These are phyloP conservation scores for Neurospora sp. DNA, from an alignment of 495 filamentous ascomycete genomes.

Conservation along the genomic window DNA sequence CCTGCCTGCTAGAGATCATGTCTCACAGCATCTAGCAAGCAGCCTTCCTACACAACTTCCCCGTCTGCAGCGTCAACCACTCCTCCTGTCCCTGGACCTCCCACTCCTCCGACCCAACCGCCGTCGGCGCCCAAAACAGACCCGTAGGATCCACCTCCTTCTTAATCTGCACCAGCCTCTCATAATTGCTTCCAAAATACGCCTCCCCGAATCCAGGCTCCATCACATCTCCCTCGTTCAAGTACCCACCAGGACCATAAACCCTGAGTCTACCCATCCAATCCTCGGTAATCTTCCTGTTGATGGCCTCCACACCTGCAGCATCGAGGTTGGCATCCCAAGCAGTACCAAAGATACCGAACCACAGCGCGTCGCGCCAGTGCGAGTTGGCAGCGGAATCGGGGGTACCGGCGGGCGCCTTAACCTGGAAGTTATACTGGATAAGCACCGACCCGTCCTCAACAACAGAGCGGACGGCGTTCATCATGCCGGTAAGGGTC, in stretches of 20 bases:
- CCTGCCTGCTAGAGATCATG: no score
- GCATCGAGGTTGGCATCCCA: conserved; percentile 3
- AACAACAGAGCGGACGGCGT: conserved; percentile 10
- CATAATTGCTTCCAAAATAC: conserved; percentile 48
- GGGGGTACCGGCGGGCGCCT: conserved; percentile 3
- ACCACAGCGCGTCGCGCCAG: conserved; percentile 16
- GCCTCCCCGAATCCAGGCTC: conserved; percentile 54
- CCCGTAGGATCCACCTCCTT: conserved; percentile 39
- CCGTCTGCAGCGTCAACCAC: conserved; percentile 15
- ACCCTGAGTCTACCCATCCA: conserved; percentile 9
- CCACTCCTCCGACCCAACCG: conserved; percentile 45
- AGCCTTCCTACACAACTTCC: conserved; percentile 13
- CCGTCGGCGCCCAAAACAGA: conserved; percentile 46
- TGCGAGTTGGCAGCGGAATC: conserved; percentile 11
- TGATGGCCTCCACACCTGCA: not conserved
- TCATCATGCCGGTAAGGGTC: conserved; percentile 14
- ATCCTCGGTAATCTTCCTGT: conserved; percentile 21
- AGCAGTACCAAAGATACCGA: conserved; percentile 5
- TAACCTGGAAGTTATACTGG: conserved; percentile 15
- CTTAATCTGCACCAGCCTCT: conserved; percentile 38
- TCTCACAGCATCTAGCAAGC: not conserved
- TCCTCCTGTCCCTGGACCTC: conserved; percentile 7
- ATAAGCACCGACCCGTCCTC: conserved; percentile 12
- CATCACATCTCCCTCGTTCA: conserved; percentile 45
- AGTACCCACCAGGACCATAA: conserved; percentile 32